These are phyloP conservation scores for Tolypocladium sp. DNA, from an alignment of 2,329 filamentous ascomycete species.

Conservation along the genomic window DNA sequence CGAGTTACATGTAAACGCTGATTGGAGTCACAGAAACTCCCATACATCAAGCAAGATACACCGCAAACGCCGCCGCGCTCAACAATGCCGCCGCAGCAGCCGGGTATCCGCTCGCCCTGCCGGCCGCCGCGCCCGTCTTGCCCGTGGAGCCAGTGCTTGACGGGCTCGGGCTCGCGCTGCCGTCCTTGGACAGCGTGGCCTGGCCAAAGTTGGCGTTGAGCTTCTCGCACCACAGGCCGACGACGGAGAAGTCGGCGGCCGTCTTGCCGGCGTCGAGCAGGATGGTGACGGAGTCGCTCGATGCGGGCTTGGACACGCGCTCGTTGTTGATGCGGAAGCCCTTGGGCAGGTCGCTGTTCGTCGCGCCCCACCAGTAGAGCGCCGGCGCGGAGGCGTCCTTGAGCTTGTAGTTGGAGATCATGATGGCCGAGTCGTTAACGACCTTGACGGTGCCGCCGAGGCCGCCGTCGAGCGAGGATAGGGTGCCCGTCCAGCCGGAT, in stretches of 20 bases:
- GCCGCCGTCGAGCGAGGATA: slow-evolving; percentile 13
- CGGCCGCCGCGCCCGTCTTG: neutral
- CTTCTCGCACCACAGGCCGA: slow-evolving; percentile 15
- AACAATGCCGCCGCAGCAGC: neutral
- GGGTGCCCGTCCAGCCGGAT: slow-evolving; percentile 8
- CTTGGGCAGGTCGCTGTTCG: slow-evolving; percentile 6
- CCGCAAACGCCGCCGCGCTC: neutral
- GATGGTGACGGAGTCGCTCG: slow-evolving; percentile 9
- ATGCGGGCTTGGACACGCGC: slow-evolving; percentile 9
- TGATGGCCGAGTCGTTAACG: slow-evolving; percentile 10
- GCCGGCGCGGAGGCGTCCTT: slow-evolving; percentile 14
- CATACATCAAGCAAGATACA: neutral
- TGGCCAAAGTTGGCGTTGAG: slow-evolving; percentile 14
- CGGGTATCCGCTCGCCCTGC: neutral
- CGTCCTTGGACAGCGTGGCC: slow-evolving; percentile 6
- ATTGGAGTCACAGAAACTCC: neutral
- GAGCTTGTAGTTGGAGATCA: slow-evolving; percentile 12
- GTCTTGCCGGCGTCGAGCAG: slow-evolving; percentile 14
- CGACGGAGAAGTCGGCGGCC: slow-evolving; percentile 11
- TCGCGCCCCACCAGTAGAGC: slow-evolving; percentile 18
- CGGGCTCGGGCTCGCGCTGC: neutral
- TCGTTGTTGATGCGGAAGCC: slow-evolving; percentile 17
- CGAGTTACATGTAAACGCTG: neutral
- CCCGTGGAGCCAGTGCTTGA: neutral
- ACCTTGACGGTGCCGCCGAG: slow-evolving; percentile 14